A percentile compares a stretch with the other conserved stretches of the same genome.
These are phyloP conservation scores for Neospora caninum DNA, from an alignment of 169 alveolate species.

Conservation along the genomic window DNA sequence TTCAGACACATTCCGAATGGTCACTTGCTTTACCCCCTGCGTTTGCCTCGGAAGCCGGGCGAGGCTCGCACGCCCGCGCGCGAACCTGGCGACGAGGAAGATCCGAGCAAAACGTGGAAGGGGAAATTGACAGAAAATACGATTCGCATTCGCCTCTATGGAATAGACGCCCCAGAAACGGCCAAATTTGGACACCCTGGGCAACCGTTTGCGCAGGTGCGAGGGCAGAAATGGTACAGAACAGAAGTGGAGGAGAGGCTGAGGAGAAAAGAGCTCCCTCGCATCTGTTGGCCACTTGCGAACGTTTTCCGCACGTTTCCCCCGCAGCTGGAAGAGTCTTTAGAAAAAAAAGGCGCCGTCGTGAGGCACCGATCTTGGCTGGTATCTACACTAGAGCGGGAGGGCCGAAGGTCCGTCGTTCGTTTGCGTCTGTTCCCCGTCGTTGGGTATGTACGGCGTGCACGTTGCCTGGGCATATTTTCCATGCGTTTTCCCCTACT, in stretches of 20 bases:
- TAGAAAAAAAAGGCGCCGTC: too few relatives aligned
- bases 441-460: too few relatives aligned
- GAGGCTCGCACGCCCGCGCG: neutral
- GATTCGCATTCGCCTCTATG: slow-evolving; percentile 50
- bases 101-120: neutral
- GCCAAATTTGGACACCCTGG: slow-evolving; percentile 58
- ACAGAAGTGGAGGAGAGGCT: too few relatives aligned
- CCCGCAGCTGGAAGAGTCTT: too few relatives aligned
- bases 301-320: too few relatives aligned
- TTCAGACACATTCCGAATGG: slow-evolving; percentile 56
- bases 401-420: too few relatives aligned
- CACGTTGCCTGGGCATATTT: neutral
- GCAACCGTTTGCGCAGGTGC: slow-evolving; percentile 54
- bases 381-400: too few relatives aligned
- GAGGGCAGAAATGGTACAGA: neutral
- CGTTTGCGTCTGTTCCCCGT: too few relatives aligned
- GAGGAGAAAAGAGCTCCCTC: too few relatives aligned
- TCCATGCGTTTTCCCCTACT: neutral
- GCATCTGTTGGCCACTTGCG: too few relatives aligned
- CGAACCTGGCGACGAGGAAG: neutral
- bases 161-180: slow-evolving; percentile 60
- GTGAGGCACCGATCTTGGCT: too few relatives aligned
- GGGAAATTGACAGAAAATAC: slow-evolving; percentile 48
- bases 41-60: neutral
- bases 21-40: slow-evolving; percentile 40